These are phyloP conservation scores for Erodium texanum DNA, from an alignment of 441 rosid genomes.

Conservation along the genomic window DNA sequence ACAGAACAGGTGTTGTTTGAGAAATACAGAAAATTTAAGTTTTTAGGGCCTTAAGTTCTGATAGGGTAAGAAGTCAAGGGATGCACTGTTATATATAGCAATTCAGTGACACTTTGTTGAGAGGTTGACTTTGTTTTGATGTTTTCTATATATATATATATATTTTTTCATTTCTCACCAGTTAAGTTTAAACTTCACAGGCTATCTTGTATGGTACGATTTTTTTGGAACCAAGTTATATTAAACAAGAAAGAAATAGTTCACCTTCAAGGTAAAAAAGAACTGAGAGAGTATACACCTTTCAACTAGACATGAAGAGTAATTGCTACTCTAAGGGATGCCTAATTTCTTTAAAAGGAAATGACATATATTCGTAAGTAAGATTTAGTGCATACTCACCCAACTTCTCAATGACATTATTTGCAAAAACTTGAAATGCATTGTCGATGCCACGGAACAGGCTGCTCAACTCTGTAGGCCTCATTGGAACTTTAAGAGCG, in stretches of 20 bases:
- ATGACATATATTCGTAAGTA: constrained; percentile 5
- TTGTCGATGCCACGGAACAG: constrained; percentile 82
- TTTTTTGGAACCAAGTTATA: background rate
- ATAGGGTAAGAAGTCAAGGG: background rate
- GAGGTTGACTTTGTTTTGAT: background rate
- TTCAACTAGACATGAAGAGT: background rate
- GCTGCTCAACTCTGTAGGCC: constrained; percentile 63
- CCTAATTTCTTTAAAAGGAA: background rate
- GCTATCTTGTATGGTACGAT: background rate
- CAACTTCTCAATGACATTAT: constrained; percentile 67
- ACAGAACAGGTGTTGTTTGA: background rate
- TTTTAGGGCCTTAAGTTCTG: no score
- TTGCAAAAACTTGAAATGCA: constrained; percentile 86
- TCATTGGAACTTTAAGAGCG: constrained; percentile 82
- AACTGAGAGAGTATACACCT: background rate
- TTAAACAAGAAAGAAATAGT: background rate
- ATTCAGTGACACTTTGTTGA: background rate
- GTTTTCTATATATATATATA: no score
- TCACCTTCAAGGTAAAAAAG: background rate
- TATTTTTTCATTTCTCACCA: background rate
- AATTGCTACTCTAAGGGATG: background rate
- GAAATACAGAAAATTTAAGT: background rate
- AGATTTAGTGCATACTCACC: constrained; percentile 40
- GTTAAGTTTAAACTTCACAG: background rate
- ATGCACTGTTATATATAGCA: background rate